A percentile compares a stretch with the other conserved stretches of the same genome.
phyloP scores from a whole-genome alignment of 2,329 filamentous ascomycete genomes.

The Ophiostoma ips region DNA sequence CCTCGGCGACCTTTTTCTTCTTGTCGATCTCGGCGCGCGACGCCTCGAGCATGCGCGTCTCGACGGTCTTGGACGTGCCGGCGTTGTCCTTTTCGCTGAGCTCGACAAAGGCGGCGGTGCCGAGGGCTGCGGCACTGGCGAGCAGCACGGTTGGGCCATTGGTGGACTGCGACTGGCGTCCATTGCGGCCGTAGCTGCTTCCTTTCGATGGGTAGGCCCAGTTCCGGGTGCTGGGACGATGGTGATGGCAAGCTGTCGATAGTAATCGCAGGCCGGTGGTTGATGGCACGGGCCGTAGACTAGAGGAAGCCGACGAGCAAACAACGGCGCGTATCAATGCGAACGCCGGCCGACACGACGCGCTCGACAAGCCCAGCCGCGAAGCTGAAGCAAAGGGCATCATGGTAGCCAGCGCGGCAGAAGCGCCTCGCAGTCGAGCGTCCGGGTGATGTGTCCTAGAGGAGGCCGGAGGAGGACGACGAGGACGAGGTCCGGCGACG shows the following conservation, averaged over 20 bases:
- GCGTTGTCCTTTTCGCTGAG: slow-evolving; percentile 41
- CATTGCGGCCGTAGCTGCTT: too few species aligned
- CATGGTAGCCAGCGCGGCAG: too few species aligned
- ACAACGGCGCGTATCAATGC: not conserved
- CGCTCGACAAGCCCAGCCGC: not conserved
- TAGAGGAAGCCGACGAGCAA: not conserved
- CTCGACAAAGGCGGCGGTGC: slow-evolving; percentile 42
- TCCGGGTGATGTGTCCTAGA: too few species aligned
- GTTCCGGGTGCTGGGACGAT: not conserved
- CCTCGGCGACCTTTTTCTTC: slow-evolving; percentile 35
- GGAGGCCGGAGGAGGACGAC: not conserved
- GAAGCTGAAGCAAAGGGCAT: not conserved
- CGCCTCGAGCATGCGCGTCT: slow-evolving; percentile 73
- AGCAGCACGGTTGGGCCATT: slow-evolving; percentile 24
- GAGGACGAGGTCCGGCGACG: not conserved
- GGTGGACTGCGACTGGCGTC: not conserved
- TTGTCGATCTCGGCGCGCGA: slow-evolving; percentile 58
- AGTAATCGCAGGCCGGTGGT: not conserved
- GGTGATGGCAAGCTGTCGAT: not conserved
- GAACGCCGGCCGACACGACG: not conserved
- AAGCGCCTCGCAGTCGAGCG: too few species aligned
- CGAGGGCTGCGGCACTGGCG: slow-evolving; percentile 28
- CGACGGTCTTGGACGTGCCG: slow-evolving; percentile 49
- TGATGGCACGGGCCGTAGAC: not conserved
- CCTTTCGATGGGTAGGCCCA: not conserved